Conservation (phyloP, 805 yeast species). For the Lipomyces mesembrius region DNA sequence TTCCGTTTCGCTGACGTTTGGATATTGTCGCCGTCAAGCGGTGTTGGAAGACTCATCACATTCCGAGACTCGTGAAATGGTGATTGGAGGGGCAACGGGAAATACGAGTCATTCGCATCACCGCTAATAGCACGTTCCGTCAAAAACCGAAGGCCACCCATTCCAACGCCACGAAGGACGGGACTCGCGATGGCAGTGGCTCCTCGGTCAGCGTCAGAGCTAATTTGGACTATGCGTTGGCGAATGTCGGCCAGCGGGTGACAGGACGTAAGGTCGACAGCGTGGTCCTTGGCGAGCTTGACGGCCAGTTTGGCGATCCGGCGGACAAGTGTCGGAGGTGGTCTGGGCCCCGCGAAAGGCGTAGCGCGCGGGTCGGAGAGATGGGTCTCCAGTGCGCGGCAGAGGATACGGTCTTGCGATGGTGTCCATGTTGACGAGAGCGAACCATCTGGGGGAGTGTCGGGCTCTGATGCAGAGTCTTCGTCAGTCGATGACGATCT, state of each 20-base stretch:
- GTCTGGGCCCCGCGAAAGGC: conserved; percentile 25
- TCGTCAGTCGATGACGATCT: conserved; percentile 1
- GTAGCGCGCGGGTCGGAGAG: conserved; percentile 28
- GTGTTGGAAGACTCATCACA: background rate
- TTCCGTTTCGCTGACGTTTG: background rate
- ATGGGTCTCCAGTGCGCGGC: conserved; percentile 24
- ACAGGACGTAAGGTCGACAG: background rate
- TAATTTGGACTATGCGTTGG: conserved; percentile 12
- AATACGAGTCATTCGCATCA: background rate
- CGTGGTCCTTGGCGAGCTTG: conserved; percentile 4
- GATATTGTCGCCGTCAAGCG: background rate
- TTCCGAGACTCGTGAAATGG: conserved; percentile 26
- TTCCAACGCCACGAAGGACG: conserved; percentile 10
- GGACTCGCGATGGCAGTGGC: conserved; percentile 5
- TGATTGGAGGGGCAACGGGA: conserved; percentile 22
- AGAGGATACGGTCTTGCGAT: conserved; percentile 12
- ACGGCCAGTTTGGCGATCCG: conserved; percentile 22
- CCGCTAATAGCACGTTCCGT: conserved; percentile 11
- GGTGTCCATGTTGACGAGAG: conserved; percentile 9
- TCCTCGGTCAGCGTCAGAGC: background rate
- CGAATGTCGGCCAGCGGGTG: conserved; percentile 13
- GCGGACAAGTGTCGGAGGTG: conserved; percentile 23
- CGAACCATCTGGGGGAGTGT: conserved; percentile 12
- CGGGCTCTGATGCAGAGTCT: conserved; percentile 13
- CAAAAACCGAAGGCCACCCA: conserved; percentile 19